Base-by-base conservation (phyloP, 306 rosid species). In the Cicer yamashitae region DNA sequence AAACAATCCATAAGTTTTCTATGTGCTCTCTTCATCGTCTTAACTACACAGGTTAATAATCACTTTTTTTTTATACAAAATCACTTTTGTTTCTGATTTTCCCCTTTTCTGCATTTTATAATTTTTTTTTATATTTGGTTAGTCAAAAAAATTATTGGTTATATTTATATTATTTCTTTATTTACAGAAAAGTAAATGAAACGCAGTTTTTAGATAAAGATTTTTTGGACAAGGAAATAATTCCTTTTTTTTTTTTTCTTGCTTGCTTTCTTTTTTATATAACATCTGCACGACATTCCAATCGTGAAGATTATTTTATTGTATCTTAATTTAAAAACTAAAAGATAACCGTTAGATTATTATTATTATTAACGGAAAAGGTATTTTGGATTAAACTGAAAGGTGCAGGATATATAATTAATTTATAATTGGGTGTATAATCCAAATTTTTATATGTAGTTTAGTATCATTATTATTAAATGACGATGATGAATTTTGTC, bases 21-120 rank as follows among this genome's bases (percentile, higher is more conserved):
- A 8, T 87, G 88, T 47, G 89, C 85, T 22, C 92, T 94, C 18
- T 45, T 94, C 82, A 87, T 94, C 66, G 96, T 94, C 84, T 79
- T 96, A 73, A 85, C 97, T 7, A 85, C 96, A 25, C 99, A 92
- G 96, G 97, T 94, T 18, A 10, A 9, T 64, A 11, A 0, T 47
- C 46, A 13, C 37, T 30, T 4, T 30, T 30, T 30, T 30, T 30
- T 3, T 22, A 30, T 30, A 30, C 34, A 30, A 3, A 30, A 30
- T 30, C 34, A 30, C 34, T 30, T 30, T 30, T 30, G 0, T 30
- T 30, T 15, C 1, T 20, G 39, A 8, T 50, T 22, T 0, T 12
- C 7, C 5, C 2, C 1, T 53, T 37, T 66, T 71, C 11, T 77
- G 15, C 47, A 37, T 65, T 30, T 64, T 30, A 7, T 14, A 20